Evolutionary conservation across 1,284 basidiomycete species (phyloP), one percentile per base, ranked within the genome.

Genomic region (Afroboletus lepidellus): DNA sequence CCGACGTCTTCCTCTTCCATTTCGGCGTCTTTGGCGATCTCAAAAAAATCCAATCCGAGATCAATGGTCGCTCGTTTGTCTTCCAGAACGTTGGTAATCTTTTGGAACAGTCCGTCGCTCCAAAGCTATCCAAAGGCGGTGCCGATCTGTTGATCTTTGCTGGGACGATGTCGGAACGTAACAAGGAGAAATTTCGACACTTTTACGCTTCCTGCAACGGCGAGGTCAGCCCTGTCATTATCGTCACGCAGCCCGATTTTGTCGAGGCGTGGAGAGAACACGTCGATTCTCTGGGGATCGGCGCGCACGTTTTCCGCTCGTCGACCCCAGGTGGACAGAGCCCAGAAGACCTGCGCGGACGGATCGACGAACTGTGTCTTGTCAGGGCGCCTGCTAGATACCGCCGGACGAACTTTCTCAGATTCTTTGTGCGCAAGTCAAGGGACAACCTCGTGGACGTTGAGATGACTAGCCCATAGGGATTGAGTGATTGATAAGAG

Each of bases 131-230:
- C 25, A 64, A 66, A 48, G 61, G 61, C 3, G 55, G 37, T 34
- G 64, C 63, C n/a, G 65, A 66, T 54, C 45, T 64, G 16, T 46
- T 64, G 39, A 50, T 64, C 38, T 64, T 64, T 8, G 8, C 60
- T 3, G 65, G 63, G 32, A 51, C 21, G 15, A 44, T 45, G 53
- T 45, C 52, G 2, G 47, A 41, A 4, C 8, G 4, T 7, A 66
- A 68, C 27, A n/a, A 34, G 38, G 48, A 41, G 38, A 41, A 8
- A 8, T 47, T 68, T 2, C 21, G n/a, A 11, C 32, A 38, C 0
- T 65, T 65, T 48, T 64, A 67, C 27, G 2, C 33, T 15, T 41
- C 48, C 13, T 68, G 54, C 42, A 38, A 33, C 13, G 63, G 63
- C 25, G 66, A 66, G 20, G 46, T 67, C 18, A 61, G 64, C 21